Evolutionary conservation across 371 early-diverging fungal genomes (phyloP).

Genomic region (Blakeslea trispora): DNA sequence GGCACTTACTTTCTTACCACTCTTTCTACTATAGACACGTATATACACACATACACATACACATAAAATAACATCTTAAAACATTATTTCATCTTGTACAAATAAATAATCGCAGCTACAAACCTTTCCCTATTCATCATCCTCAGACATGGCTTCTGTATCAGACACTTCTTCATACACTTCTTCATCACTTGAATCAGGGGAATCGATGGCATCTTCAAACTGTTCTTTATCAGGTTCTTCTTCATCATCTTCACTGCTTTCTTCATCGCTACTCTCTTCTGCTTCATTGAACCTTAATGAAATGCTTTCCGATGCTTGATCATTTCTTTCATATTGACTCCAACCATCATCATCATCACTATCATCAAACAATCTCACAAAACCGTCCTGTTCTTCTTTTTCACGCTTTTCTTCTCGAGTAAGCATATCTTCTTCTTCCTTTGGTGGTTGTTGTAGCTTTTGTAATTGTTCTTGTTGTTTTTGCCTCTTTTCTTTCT

Average conservation of each 20-base stretch:
- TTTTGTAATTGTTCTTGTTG: background rate
- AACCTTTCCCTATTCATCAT: background rate
- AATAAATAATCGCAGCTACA: too few species aligned
- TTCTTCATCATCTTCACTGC: conserved; percentile 13
- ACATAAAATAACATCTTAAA: too few species aligned
- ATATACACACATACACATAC: too few species aligned
- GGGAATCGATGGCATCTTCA: background rate
- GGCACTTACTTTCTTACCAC: too few species aligned
- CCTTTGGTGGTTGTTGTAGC: conserved; percentile 5
- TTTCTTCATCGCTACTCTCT: conserved; percentile 23
- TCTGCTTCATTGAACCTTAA: conserved; percentile 24
- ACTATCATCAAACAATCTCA: conserved; percentile 42
- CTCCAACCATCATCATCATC: conserved; percentile 48
- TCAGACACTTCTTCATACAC: background rate
- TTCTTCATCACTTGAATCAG: background rate
- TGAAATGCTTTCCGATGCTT: background rate
- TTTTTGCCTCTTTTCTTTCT: conserved; percentile 12
- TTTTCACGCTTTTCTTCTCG: conserved; percentile 15
- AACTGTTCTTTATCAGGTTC: background rate
- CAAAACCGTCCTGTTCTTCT: conserved; percentile 43
- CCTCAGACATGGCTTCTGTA: background rate
- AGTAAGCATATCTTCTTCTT: background rate
- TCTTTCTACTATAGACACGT: too few species aligned
- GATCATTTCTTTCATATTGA: conserved; percentile 19
- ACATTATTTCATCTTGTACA: too few species aligned